Base-by-base conservation (phyloP, 495 filamentous ascomycete species). In the Umbilicaria muhlenbergii region DNA sequence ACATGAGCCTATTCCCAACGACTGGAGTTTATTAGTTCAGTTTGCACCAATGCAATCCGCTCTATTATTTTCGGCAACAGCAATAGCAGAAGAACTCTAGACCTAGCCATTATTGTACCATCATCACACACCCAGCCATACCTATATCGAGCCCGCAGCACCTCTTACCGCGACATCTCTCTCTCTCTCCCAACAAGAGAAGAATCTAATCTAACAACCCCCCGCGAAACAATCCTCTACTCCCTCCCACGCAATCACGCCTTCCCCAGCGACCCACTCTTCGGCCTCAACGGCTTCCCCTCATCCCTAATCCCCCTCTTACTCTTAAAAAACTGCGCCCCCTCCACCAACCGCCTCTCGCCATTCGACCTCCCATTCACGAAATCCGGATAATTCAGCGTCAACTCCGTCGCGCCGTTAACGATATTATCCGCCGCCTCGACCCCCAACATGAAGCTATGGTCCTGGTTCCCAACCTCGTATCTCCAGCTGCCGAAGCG, bases 401-500 rank as follows among this genome's bases (percentile, higher is more conserved):
- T 99, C 61, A 96, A 67, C 72, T 99, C 91, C 47, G 87, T 83
- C 3, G 83, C 83, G 51, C 91, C 91, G 64, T 83, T 89, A 57
- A 94, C 79, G 60, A 99, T 91, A 66, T 88, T 74, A 67, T 99
- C 91, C 34, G 82, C 88, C 38, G 91, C 91, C 66, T 99, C 91
- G 14, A 95, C 91, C 61, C 91, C 91, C 37, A 95, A 71, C 91
- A 96, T 96, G 70, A 99, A 96, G 33, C 80, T 86, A 71, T 98
- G 91, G 61, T 96, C 88, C 70, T 95, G 89, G 74, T 95, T 95
- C 50, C 82, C 81, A 52, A 88, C 83, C 66, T 99, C 91, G 69
- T 99, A 99, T 55, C 86, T 71, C 91, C 91, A 99, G 74, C 79
- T 86, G 57, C 91, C 91, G 68, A 99, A 99, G 49, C 91, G 86